Evolutionary conservation across 257 asterid species (phyloP), one percentile per base, ranked within the genome.

Genomic region (Forsythia suspensa): DNA sequence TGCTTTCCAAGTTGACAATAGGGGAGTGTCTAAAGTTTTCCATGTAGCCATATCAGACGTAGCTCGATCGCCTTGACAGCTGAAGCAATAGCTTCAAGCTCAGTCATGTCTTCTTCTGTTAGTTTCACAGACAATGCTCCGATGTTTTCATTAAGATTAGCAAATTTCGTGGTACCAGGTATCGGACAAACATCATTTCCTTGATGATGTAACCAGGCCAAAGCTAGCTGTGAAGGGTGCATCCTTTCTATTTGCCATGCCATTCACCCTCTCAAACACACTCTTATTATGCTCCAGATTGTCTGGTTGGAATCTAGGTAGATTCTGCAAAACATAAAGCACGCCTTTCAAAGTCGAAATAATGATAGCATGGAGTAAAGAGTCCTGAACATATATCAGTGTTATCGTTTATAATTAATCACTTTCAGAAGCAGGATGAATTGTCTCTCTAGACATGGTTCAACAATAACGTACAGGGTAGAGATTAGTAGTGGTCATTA

Each of bases 191-290:
- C 87, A 43, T 85, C 86, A 24, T 76, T 77, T 61, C 93, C 93
- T 77, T 84, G 91, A 76, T 87, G 90, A 82, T 85, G 93, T n/a
- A 89, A 80, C 93, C 93, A 89, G 4, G 91, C 91, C 76, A 89
- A 83, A 0, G 91, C 90, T 6, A 89, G 86, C 61, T 89, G 93
- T 20, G 93, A 80, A 0, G 80, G 20, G 84, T 89, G 83, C 91
- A 89, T 15, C 90, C 48, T 85, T 89, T 84, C 75, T 77, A 3
- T 38, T 43, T 21, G 91, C 87, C 59, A 87, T 80, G 12, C 75
- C 70, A 3, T 61, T 82, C 4, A 87, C 83, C 37, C 82, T 66
- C 66, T 86, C 89, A 0, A 18, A 89, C 73, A 89, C 10, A 24
- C 43, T 61, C 41, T 80, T 69, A 79, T 89, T 89, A 10, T 81